Evolutionary conservation across 306 rosid genomes (phyloP).

Genomic region (Cucurbita ficifolia): DNA sequence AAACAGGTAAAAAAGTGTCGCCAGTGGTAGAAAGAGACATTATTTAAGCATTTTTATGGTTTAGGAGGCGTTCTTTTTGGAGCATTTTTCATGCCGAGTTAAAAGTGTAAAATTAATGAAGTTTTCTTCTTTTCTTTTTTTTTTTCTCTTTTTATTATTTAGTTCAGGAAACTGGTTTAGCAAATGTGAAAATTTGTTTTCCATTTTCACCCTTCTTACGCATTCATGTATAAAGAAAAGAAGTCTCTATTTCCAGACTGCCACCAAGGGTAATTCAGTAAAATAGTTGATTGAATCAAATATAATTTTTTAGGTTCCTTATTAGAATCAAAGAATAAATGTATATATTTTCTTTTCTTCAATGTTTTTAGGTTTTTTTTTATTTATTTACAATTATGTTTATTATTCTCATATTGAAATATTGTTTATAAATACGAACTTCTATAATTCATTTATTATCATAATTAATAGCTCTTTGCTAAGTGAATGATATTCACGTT

Average conservation of each 20-base stretch:
- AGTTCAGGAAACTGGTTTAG: not conserved
- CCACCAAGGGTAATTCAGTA: not conserved
- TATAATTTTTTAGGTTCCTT: not conserved
- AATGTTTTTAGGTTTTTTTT: too few species aligned
- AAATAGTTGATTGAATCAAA: constrained; percentile 6
- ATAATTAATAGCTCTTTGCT: too few species aligned
- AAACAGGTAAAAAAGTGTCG: constrained; percentile 2
- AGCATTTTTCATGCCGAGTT: constrained; percentile 5
- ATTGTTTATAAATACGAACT: not conserved
- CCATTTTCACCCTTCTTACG: not conserved
- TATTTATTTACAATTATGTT: too few species aligned
- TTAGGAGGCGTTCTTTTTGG: constrained; percentile 1
- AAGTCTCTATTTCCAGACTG: constrained; percentile 1
- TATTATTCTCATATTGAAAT: not conserved
- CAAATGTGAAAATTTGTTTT: constrained; percentile 8
- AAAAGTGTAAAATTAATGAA: constrained; percentile 8
- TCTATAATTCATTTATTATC: too few species aligned
- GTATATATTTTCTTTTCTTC: too few species aligned
- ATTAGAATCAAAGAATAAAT: not conserved
- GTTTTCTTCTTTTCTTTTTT: not conserved
- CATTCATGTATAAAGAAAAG: constrained; percentile 5
- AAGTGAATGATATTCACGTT: too few species aligned
- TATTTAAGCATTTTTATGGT: not conserved
- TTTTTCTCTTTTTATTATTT: not conserved
- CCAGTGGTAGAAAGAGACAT: constrained; percentile 1